Evolutionary conservation across 257 asterid genomes (phyloP).

Genomic region (Leonotis leonurus): DNA sequence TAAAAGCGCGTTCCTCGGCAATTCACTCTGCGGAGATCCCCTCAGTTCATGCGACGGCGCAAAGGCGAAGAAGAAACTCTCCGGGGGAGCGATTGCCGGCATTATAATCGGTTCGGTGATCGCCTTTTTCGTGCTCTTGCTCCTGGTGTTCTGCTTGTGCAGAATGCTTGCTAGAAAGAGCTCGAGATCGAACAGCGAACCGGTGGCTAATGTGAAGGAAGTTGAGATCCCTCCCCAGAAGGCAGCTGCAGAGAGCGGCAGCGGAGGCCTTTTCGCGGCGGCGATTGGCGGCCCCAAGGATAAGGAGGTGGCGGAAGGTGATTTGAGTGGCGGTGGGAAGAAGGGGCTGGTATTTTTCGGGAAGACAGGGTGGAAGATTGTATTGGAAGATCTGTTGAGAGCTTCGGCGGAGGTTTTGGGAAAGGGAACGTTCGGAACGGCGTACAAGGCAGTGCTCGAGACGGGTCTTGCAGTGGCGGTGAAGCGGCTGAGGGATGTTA

Average conservation of each 20-base stretch:
- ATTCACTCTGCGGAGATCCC: constrained; percentile 73
- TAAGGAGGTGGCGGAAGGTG: constrained; percentile 29
- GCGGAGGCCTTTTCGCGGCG: constrained; percentile 32
- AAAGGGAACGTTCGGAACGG: constrained; percentile 83
- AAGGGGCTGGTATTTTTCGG: constrained; percentile 58
- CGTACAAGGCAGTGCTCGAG: constrained; percentile 81
- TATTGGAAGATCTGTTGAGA: constrained; percentile 72
- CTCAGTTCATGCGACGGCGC: constrained; percentile 35
- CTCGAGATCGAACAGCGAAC: constrained; percentile 28
- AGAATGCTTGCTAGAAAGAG: constrained; percentile 27
- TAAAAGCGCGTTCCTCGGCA: constrained; percentile 47
- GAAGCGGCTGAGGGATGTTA: constrained; percentile 78
- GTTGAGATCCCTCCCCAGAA: constrained; percentile 38
- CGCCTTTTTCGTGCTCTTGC: constrained; percentile 40
- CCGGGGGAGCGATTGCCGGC: constrained; percentile 92
- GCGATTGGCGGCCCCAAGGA: constrained; percentile 33
- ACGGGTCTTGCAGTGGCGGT: constrained; percentile 64
- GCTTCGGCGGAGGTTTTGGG: constrained; percentile 99
- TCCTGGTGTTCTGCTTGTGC: constrained; percentile 47
- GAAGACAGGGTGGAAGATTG: constrained; percentile 40
- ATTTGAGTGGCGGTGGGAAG: constrained; percentile 27
- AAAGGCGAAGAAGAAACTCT: constrained; percentile 41
- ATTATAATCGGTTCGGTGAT: constrained; percentile 60
- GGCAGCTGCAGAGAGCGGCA: constrained; percentile 21
- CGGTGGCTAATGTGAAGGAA: constrained; percentile 30